Base-by-base conservation (phyloP, 768 basidiomycete species). In the Multifurca ochricompacta region DNA sequence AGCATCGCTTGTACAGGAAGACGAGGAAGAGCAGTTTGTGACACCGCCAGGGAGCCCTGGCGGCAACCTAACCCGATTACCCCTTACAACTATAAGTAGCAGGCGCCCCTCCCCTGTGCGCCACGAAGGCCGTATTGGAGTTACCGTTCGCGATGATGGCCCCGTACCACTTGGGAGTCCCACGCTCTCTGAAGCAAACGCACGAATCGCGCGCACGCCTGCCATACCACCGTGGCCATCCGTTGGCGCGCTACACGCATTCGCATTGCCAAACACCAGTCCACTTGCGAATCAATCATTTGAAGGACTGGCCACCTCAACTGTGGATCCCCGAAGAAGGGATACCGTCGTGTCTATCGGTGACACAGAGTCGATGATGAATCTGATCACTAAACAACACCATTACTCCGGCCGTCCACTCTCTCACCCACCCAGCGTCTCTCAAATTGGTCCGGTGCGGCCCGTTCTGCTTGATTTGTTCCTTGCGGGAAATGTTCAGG, bases 381-480 rank as follows among this genome's bases (percentile, higher is more conserved):
- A 4, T 5, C 16, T 27, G n/a, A 19, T 25, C n/a, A 31, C n/a
- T n/a, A 23, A 28, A n/a, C 51, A 43, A 27, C 4, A 48, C 41
- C 60, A 61, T 18, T 61, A 61, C 28, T 54, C 60, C 3, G 60
- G 60, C 19, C 48, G 60, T 25, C 60, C 60, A 16, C 60, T 61
- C 6, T 58, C 60, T 31, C 60, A 40, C 4, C 60, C 60, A 6
- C 60, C 60, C 0, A 58, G 60, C 27, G 34, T 56, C 6, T 37
- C 57, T 18, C 46, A 44, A 6, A 47, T 48, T 4, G 40, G 25
- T 10, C 44, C 60, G 9, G 58, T 59, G 3, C 58, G 16, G 5
- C 60, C 53, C 5, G 48, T 56, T 23, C 13, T 59, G n/a, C 51
- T 56, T 8, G 42, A 60, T 19, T 9, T 59, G 39, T 60, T 60